Evolutionary conservation across 352 stramenopile genomes (phyloP), one percentile per base, ranked within the genome.

Genomic region (Globisporangium takayamanum): DNA sequence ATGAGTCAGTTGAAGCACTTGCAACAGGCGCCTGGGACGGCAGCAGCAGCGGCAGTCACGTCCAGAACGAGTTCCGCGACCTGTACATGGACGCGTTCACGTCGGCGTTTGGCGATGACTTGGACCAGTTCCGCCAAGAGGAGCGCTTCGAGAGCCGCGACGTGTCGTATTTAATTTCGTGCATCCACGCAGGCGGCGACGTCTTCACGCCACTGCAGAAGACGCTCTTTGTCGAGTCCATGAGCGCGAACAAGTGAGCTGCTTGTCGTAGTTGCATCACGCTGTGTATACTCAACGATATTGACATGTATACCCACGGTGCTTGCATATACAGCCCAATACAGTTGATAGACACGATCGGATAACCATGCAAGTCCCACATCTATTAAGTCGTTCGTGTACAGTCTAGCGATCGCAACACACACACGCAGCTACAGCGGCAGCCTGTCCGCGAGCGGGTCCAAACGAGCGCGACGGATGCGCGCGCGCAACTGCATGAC

Each of bases 111-210:
- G 86, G 83, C 28, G 86, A 95, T 53, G 84, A 93, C 39, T 60
- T 95, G 49, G 76, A 95, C 63, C 69, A 84, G 57, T 93, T 93
- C 63, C 86, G 86, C 33, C 86, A 88, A 63, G 86, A 95, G 62
- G 84, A 93, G 58, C 70, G 75, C 66, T 95, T 95, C 62, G 80
- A 92, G 55, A 89, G 72, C 63, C 91, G 87, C 59, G 86, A 95
- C 67, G 86, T 95, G 64, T 76, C 69, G 47, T 92, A 90, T 88
- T 89, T 95, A 84, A 92, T 95, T 66, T 89, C 81, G 44, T 89
- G 83, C 61, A 93, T 95, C 63, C 77, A 92, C 53, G 73, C 79
- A 11, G 80, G 84, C 28, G 81, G 70, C 50, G 84, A 95, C 68
- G 70, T 93, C 50, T 93, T 92, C 64, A 77, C 83, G 26, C 81